These are phyloP conservation scores for Solanum tacnaense DNA, from an alignment of 257 asterid genomes.

Conservation along the genomic window DNA sequence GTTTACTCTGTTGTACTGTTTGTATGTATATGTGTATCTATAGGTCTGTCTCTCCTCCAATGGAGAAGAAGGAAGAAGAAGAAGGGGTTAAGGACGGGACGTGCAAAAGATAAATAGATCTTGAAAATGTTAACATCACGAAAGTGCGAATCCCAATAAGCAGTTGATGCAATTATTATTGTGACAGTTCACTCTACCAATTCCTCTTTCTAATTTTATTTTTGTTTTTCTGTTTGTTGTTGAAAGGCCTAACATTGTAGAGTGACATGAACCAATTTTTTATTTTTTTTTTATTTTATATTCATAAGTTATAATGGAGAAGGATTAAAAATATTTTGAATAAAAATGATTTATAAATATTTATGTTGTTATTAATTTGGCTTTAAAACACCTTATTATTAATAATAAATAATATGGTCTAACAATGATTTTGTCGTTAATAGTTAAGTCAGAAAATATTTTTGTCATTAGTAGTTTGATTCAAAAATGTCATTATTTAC, in stretches of 20 bases:
- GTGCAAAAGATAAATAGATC: background rate
- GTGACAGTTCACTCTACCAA: background rate
- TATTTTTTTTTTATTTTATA: background rate
- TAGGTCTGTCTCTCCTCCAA: background rate
- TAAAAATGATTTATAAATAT: background rate
- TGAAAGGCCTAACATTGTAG: background rate
- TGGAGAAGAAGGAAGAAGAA: background rate
- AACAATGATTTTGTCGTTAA: no score
- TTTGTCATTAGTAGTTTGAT: background rate
- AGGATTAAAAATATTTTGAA: background rate
- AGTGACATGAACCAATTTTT: background rate
- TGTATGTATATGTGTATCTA: background rate
- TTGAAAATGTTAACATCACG: background rate
- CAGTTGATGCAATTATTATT: background rate
- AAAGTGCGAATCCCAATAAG: constrained; percentile 2
- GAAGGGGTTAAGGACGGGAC: background rate
- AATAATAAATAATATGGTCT: background rate
- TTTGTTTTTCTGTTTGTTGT: background rate
- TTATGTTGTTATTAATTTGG: background rate
- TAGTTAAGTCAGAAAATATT: background rate
- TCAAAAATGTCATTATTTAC: no score
- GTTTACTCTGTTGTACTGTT: background rate
- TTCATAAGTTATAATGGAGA: background rate
- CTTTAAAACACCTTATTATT: no score
- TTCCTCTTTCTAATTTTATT: background rate